These are phyloP conservation scores for Spathaspora sp. DNA, from an alignment of 805 yeast species.

Conservation along the genomic window DNA sequence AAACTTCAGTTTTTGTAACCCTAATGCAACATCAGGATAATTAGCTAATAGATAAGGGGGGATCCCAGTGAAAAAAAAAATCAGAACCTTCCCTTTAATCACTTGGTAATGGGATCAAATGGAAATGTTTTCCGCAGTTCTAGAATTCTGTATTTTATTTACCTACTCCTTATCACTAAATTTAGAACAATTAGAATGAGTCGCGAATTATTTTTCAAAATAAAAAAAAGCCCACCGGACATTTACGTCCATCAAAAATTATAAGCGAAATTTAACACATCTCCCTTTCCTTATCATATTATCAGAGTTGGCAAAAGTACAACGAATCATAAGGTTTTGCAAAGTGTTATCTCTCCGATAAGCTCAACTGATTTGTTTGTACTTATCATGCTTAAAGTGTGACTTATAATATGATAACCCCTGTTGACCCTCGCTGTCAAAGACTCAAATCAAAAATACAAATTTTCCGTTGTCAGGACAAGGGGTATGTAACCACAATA, in stretches of 20 bases:
- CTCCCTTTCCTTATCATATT: neutral
- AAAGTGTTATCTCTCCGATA: too few species aligned
- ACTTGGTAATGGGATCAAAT: neutral
- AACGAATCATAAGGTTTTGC: too few species aligned
- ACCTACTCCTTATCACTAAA: neutral
- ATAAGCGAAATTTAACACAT: neutral
- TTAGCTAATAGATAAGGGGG: neutral
- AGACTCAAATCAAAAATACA: too few species aligned
- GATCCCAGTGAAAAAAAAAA: neutral
- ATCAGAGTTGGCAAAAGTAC: too few species aligned
- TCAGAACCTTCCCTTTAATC: neutral
- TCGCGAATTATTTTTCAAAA: neutral
- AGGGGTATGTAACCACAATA: too few species aligned
- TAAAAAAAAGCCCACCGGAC: neutral
- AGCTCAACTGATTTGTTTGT: too few species aligned
- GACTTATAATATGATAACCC: too few species aligned
- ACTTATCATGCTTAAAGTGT: too few species aligned
- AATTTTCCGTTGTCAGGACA: too few species aligned
- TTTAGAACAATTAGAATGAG: neutral
- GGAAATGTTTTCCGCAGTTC: neutral
- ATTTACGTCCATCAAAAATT: neutral
- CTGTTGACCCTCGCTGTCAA: too few species aligned
- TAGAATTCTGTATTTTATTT: neutral
- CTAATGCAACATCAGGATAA: neutral
- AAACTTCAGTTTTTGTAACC: neutral